Evolutionary conservation across 2,329 filamentous ascomycete species (phyloP).

Genomic region (Sporothrix protearum): DNA sequence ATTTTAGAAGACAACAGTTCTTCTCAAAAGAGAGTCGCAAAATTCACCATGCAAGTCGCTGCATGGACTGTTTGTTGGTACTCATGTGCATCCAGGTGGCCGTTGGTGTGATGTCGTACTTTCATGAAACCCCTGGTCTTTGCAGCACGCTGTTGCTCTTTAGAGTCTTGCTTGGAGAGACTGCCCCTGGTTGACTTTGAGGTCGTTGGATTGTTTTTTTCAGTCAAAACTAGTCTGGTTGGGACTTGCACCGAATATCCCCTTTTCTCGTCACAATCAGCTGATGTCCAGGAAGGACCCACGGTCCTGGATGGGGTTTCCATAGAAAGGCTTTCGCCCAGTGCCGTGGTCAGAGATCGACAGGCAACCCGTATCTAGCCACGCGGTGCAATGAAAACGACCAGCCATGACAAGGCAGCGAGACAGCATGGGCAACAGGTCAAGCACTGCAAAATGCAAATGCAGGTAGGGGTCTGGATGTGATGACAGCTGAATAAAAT

Average conservation of each 20-base stretch:
- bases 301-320: neutral
- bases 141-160: neutral
- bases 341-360: neutral
- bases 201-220: neutral
- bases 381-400: neutral
- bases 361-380: constrained; percentile 4
- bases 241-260: neutral
- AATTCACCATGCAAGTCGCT: neutral
- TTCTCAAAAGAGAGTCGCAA: neutral
- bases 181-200: neutral
- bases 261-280: neutral
- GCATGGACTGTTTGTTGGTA: neutral
- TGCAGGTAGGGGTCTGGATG: neutral
- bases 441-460: neutral
- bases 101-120: neutral
- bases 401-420: neutral
- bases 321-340: neutral
- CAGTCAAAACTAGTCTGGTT: neutral
- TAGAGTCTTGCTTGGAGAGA: neutral
- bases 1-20: neutral
- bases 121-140: neutral
- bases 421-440: neutral
- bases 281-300: neutral
- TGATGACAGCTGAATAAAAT: neutral
- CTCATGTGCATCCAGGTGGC: neutral